A percentile compares a stretch with the other conserved stretches of the same genome.
phyloP scores from a whole-genome alignment of 2,329 filamentous ascomycete genomes.

The Clarireedia monteithiana region DNA sequence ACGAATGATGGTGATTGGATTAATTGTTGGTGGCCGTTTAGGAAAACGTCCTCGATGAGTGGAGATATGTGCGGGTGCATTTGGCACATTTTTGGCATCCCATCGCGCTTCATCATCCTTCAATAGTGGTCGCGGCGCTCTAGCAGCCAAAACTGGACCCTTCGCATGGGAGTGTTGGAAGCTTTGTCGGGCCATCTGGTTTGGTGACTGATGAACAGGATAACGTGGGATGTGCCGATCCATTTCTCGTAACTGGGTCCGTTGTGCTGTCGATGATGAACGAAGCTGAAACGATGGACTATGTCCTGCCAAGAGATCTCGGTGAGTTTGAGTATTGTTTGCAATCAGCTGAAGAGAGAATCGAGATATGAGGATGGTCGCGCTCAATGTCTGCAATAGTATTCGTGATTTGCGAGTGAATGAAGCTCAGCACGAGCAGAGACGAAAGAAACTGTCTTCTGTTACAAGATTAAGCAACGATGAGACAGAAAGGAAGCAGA shows the following conservation, averaged over 20 bases:
- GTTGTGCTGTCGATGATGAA: no score
- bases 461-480: slow-evolving; percentile 3
- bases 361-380: no score
- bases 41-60: slow-evolving; percentile 11
- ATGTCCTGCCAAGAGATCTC: no score
- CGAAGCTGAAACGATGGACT: no score
- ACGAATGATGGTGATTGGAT: slow-evolving; percentile 11
- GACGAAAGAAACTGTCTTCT: neutral
- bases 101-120: neutral
- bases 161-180: neutral
- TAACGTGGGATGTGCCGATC: neutral
- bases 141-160: neutral
- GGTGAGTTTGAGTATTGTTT: no score
- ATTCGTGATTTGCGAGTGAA: neutral
- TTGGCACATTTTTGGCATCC: neutral
- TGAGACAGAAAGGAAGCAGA: neutral
- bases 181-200: neutral
- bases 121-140: neutral
- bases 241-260: neutral
- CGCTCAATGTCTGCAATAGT: no score
- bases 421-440: neutral
- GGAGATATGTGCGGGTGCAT: slow-evolving; percentile 17
- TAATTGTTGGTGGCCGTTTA: slow-evolving; percentile 9
- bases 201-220: neutral
- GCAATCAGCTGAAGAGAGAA: no score